Percentiles rank a stretch among this genome's conserved stretches.
Evolutionary conservation across 2,329 filamentous ascomycete genomes (phyloP).

Genomic region (Scolecobasidium constrictum): DNA sequence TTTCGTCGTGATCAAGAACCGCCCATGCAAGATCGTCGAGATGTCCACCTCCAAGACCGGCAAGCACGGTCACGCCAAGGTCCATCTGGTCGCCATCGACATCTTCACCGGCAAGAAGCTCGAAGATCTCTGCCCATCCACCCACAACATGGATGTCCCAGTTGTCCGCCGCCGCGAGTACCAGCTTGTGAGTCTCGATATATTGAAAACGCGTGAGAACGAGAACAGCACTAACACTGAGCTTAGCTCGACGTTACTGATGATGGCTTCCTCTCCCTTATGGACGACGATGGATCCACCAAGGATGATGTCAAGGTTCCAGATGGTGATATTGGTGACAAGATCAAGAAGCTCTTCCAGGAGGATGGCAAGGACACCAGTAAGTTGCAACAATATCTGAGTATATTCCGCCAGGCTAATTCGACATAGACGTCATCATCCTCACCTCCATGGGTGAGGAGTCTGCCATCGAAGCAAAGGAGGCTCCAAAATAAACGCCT

Average conservation of each 20-base stretch:
- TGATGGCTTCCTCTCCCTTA: constrained; percentile 89
- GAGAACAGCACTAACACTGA: constrained; percentile 2
- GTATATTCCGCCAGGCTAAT: constrained; percentile 1
- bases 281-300: constrained; percentile 72
- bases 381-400: constrained; percentile 41
- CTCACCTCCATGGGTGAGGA: constrained; percentile 96
- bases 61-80: constrained; percentile 99
- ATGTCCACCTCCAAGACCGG: constrained; percentile 99
- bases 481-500: constrained; percentile 51
- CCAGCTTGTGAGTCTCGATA: constrained; percentile 84
- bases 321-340: constrained; percentile 78
- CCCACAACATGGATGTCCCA: constrained; percentile 95
- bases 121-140: constrained; percentile 97
- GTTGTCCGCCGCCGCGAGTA: constrained; percentile 84
- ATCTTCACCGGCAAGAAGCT: constrained; percentile 99
- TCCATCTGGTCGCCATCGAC: constrained; percentile 93
- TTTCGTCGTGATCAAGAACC: constrained; percentile 95
- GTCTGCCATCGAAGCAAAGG: constrained; percentile 84
- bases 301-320: constrained; percentile 95
- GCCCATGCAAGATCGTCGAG: constrained; percentile 99
- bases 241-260: constrained; percentile 82
- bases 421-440: constrained; percentile 68
- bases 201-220: not conserved
- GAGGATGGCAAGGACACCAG: constrained; percentile 86
- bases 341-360: constrained; percentile 71